Percentiles rank a stretch among this genome's conserved stretches.
Evolutionary conservation across 176 grass and related monocot species (phyloP).

Genomic region (Oryza nivara): DNA sequence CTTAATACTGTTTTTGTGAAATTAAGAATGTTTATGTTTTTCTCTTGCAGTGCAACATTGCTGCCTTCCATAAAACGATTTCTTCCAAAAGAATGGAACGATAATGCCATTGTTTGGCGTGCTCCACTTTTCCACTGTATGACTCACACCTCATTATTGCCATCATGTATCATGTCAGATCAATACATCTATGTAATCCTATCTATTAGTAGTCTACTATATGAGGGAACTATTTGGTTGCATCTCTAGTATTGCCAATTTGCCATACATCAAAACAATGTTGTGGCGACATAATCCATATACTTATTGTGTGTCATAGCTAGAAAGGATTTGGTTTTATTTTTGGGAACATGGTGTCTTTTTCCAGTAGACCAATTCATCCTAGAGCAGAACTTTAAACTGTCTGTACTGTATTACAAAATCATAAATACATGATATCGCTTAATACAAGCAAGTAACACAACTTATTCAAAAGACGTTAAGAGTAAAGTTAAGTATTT

Average conservation of each 20-base stretch:
- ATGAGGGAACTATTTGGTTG: neutral
- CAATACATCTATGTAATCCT: neutral
- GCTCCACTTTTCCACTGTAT: slow-evolving; percentile 75
- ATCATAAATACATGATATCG: neutral
- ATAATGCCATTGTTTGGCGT: slow-evolving; percentile 57
- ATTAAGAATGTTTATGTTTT: neutral
- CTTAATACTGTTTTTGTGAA: neutral
- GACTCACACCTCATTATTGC: neutral
- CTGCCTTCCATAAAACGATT: slow-evolving; percentile 75
- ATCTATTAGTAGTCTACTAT: neutral
- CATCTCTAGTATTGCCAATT: neutral
- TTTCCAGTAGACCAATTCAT: neutral
- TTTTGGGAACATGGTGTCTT: neutral
- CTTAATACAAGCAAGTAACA: neutral
- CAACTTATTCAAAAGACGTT: neutral
- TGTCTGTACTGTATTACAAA: neutral
- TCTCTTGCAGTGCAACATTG: slow-evolving; percentile 69
- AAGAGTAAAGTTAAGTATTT: neutral
- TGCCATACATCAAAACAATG: neutral
- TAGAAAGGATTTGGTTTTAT: neutral
- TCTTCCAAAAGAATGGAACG: slow-evolving; percentile 81
- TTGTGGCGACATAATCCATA: neutral
- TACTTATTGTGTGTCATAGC: neutral
- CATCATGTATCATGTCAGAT: neutral
- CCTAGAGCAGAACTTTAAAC: neutral